Evolutionary conservation across 495 filamentous ascomycete genomes (phyloP).

Genomic region (Tuber calosporum): DNA sequence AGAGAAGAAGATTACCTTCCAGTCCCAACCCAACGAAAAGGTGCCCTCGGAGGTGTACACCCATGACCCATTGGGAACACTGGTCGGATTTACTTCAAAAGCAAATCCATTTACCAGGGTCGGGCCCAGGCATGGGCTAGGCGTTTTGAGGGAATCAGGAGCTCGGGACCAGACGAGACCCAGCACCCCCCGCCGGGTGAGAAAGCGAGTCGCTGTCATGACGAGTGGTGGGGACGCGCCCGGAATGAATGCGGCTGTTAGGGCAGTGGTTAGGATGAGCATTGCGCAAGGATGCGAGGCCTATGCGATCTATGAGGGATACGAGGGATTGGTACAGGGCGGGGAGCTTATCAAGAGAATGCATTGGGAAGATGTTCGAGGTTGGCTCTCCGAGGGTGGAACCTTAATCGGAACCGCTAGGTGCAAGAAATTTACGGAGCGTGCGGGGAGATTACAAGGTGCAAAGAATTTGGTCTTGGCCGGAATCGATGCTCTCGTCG

Average conservation of each 20-base stretch:
- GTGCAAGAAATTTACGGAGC: slow-evolving; percentile 80
- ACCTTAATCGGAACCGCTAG: slow-evolving; percentile 95
- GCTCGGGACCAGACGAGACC: slow-evolving; percentile 34
- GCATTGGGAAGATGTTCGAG: slow-evolving; percentile 90
- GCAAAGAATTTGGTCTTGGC: slow-evolving; percentile 89
- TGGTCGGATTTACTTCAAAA: slow-evolving; percentile 40
- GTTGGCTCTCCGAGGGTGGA: slow-evolving; percentile 88
- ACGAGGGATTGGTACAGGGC: slow-evolving; percentile 88
- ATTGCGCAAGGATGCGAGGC: slow-evolving; percentile 80
- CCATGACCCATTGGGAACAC: slow-evolving; percentile 40
- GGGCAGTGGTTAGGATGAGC: slow-evolving; percentile 88
- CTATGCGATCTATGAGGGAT: slow-evolving; percentile 89
- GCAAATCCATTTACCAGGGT: slow-evolving; percentile 36
- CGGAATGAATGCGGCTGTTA: slow-evolving; percentile 92
- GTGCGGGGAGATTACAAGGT: slow-evolving; percentile 68
- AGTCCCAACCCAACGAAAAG: slow-evolving; percentile 35
- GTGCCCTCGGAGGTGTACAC: slow-evolving; percentile 38
- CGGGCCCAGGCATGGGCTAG: background rate
- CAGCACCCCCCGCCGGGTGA: slow-evolving; percentile 34
- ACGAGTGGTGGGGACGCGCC: slow-evolving; percentile 96
- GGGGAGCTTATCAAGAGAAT: slow-evolving; percentile 79
- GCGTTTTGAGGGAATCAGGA: slow-evolving; percentile 4
- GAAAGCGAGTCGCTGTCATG: slow-evolving; percentile 87
- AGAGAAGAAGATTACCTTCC: slow-evolving; percentile 23
- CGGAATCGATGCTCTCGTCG: slow-evolving; percentile 92